Conservation (phyloP, 768 basidiomycete genomes). For the Suillus clintonianus region DNA sequence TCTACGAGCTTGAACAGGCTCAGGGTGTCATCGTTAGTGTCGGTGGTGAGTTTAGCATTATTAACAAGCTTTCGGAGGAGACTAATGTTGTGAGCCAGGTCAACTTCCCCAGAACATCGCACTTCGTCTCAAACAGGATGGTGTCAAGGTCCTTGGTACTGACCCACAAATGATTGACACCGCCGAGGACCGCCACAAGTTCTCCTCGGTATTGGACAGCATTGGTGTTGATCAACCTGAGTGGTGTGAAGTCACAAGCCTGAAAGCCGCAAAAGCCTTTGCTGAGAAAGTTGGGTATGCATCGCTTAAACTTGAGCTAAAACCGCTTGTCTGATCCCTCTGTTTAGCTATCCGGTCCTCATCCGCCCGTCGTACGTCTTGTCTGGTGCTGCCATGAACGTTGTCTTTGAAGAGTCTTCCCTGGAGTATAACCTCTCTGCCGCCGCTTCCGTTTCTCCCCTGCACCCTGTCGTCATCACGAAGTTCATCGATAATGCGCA, state of each 20-base stretch:
- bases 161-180: constrained; percentile 94
- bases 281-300: constrained; percentile 72
- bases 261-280: constrained; percentile 90
- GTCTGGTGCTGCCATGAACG: constrained; percentile 99
- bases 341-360: constrained; percentile 85
- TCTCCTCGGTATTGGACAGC: constrained; percentile 93
- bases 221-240: constrained; percentile 97
- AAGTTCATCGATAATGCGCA: constrained; percentile 99
- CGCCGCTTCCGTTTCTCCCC: constrained; percentile 92
- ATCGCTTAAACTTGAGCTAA: constrained; percentile 32
- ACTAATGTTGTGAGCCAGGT: constrained; percentile 45
- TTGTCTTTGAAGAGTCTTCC: constrained; percentile 87
- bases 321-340: constrained; percentile 3
- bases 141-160: constrained; percentile 93
- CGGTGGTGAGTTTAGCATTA: constrained; percentile 63
- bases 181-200: constrained; percentile 99
- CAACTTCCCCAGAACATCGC: constrained; percentile 99
- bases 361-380: constrained; percentile 98
- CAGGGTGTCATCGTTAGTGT: constrained; percentile 96
- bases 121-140: constrained; percentile 86
- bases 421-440: constrained; percentile 96
- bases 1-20: constrained; percentile 93
- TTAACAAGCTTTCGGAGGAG: not conserved
- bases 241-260: constrained; percentile 88
- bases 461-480: constrained; percentile 97